Percentiles rank a stretch among this genome's conserved stretches.
Evolutionary conservation across 164 flowering plant species (phyloP).

Genomic region (Buxus sempervirens): DNA sequence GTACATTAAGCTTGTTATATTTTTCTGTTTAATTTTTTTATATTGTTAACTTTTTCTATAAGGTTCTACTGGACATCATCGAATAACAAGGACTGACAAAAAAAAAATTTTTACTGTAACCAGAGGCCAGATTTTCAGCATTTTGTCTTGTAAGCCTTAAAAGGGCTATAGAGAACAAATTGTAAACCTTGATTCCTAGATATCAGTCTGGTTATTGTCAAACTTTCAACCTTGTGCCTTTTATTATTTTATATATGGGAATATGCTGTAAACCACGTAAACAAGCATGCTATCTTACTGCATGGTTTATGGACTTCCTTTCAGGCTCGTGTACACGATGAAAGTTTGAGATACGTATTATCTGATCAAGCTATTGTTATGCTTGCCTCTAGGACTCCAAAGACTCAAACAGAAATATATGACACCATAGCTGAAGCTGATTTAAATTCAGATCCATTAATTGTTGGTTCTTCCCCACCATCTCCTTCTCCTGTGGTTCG

Average conservation of each 20-base stretch:
- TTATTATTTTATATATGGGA: no score
- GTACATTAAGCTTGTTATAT: no score
- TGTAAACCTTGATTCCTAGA: background rate
- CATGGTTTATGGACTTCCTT: constrained; percentile 18
- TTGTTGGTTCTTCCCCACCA: constrained; percentile 20
- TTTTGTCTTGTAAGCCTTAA: background rate
- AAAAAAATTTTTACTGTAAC: background rate
- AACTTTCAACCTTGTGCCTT: background rate
- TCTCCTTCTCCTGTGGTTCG: constrained; percentile 71
- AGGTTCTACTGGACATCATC: background rate
- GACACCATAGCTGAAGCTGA: constrained; percentile 54
- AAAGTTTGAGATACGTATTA: constrained; percentile 79
- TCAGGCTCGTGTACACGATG: constrained; percentile 98
- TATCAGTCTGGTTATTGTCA: background rate
- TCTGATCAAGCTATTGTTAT: constrained; percentile 81
- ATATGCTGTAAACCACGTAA: background rate
- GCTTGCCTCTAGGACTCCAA: constrained; percentile 57
- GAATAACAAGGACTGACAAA: background rate
- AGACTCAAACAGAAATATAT: constrained; percentile 39
- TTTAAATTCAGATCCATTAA: constrained; percentile 35
- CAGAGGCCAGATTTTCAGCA: background rate
- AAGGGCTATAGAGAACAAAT: background rate
- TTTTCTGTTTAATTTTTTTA: no score
- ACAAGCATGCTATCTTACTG: constrained; percentile 3
- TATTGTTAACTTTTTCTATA: no score